A percentile compares a stretch with the other conserved stretches of the same genome.
Conservation (phyloP, 2,329 filamentous ascomycete species). For the Fusarium armeniacum region DNA sequence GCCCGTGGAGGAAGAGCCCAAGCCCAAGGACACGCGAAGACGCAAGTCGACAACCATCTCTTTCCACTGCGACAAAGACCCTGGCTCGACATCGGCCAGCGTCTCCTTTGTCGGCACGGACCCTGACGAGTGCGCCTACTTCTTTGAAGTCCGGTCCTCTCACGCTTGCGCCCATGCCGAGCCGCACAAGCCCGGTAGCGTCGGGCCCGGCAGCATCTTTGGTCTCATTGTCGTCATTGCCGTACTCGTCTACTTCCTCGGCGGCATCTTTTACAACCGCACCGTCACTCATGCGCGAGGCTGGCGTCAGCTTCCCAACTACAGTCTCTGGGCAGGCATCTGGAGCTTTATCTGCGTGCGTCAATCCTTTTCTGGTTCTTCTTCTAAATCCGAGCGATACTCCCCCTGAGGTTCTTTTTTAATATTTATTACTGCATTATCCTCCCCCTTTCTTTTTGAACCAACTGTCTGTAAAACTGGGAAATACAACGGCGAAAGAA, state of each 20-base stretch:
- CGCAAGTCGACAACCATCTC: conserved; percentile 90
- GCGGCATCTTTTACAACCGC: conserved; percentile 94
- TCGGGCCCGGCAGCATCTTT: conserved; percentile 83
- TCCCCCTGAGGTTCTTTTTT: conserved; percentile 42
- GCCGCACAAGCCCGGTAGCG: conserved; percentile 78
- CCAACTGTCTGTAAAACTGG: conserved; percentile 10
- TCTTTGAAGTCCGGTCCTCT: conserved; percentile 90
- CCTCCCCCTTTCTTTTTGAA: conserved; percentile 1
- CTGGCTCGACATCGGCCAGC: conserved; percentile 74
- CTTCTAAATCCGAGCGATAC: conserved; percentile 51
- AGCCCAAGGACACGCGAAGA: conserved; percentile 53
- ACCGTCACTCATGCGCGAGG: conserved; percentile 94
- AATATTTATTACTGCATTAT: not conserved
- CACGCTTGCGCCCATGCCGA: conserved; percentile 81
- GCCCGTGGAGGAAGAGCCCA: conserved; percentile 39
- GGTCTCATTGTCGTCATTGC: conserved; percentile 85
- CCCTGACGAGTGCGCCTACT: conserved; percentile 92
- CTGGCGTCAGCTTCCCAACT: conserved; percentile 96
- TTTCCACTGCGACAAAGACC: conserved; percentile 91
- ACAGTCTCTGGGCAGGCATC: conserved; percentile 90
- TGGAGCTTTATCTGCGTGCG: conserved; percentile 82
- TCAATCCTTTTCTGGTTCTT: conserved; percentile 49
- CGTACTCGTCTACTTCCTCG: conserved; percentile 88
- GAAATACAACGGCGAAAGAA: conserved; percentile 13
- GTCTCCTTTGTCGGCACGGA: conserved; percentile 87